Base-by-base conservation (phyloP, 441 rosid genomes). In the Erodium trifolium region DNA sequence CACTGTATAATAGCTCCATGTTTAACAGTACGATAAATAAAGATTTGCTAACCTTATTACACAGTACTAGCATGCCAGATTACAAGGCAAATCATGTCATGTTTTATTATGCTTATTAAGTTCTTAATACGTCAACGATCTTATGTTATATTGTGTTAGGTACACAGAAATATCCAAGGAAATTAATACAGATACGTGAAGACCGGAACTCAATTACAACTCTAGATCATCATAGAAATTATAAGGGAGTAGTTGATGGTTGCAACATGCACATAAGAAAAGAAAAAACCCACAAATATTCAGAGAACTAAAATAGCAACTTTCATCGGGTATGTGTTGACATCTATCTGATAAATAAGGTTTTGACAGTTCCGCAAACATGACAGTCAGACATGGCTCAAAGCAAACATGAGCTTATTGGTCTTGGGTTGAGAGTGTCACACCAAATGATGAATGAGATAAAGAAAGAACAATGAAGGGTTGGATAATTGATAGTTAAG, bases 361-460 rank as follows among this genome's bases (percentile, higher is more conserved):
- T 45, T 45, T 45, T 45, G 51, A 45, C 13, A 45, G 13, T 10
- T 10, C 51, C 51, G 9, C 51, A 45, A 45, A 45, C 12, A 45
- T 45, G 51, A 45, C 18, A 51, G 18, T 51, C n/a, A 45, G 9
- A 16, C 37, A 34, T 34, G 37, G 37, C 37, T 3, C 37, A 34
- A 5, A 34, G 27, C 0, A 23, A 34, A 34, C 37, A 18, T 57
- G 23, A 57, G 63, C 63, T 57, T 16, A 57, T 57, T 57, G 59
- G 59, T 51, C 59, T 51, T 13, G 53, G 69, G 63, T 65, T 73
- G 35, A 12, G 10, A 39, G 65, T 23, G 68, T 70, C 43, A 47
- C 72, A 70, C 70, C 77, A 70, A 0, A 17, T 60, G 70, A 35
- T 29, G 45, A 14, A 72, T 3, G 14, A 69, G 41, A 41, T 23